Evolutionary conservation across 495 filamentous ascomycete genomes (phyloP), one percentile per base, ranked within the genome.

Genomic region (Hyaloscypha hepaticicola): DNA sequence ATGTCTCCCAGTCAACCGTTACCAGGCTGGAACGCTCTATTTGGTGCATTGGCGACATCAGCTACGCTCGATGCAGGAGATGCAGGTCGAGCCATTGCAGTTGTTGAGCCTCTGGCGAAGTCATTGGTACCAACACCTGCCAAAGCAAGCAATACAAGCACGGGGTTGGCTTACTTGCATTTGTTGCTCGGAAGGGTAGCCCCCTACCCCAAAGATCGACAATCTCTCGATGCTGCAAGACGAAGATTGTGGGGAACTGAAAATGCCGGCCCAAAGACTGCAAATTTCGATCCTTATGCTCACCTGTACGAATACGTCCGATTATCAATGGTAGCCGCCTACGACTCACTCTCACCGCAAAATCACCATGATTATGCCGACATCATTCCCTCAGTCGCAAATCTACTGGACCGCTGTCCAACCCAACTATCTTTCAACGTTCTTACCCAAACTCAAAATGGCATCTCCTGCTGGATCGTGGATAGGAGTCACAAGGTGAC

Each of bases 41-140:
- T 91, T 55, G 75, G 80, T 12, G 75, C 80, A 2, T 79, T 90
- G 21, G 76, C 83, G 16, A 76, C 77, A n/a, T 80, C 83, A 55
- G 82, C 89, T 12, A 81, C 80, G 55, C 76, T 78, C 9, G 89
- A 94, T 65, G 83, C 84, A 48, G 90, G 91, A 6, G 85, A 90
- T 63, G 81, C 79, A 5, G 84, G 82, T 2, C 78, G 87, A 25
- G 82, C 85, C 3, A 77, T 85, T 22, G 79, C 84, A 28, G 79
- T 90, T 14, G 77, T 92, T 28, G 91, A 93, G 62, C 91, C 91
- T 11, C 72, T 96, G 24, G 84, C 90, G 9, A 38, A 29, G 22
- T 19, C 26, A 7, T 55, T 73, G 4, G 5, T 60, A 7, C 49
- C 12, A 34, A 58, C 41, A 49, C 11, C 53, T n/a, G 52, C 60